Percentiles rank a stretch among this genome's conserved stretches.
phyloP scores from a whole-genome alignment of 2,329 filamentous ascomycete genomes.

The Colletotrichum chlorophyti region DNA sequence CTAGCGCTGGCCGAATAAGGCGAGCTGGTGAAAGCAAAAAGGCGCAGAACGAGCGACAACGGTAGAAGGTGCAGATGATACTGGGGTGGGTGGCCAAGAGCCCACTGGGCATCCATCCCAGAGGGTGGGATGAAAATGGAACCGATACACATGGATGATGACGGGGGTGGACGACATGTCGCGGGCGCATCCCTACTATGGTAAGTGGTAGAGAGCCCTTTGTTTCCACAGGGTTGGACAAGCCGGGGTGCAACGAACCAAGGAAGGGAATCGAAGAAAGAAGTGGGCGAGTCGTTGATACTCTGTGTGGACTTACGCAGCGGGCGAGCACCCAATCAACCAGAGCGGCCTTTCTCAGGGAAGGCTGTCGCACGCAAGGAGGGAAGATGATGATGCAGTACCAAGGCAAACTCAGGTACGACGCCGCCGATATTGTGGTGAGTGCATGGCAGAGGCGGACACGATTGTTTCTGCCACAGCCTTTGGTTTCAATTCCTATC shows the following conservation, averaged over 20 bases:
- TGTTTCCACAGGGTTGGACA: slow-evolving; percentile 28
- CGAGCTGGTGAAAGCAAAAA: background rate
- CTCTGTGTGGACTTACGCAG: slow-evolving; percentile 8
- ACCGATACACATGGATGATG: slow-evolving; percentile 23
- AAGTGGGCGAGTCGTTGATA: slow-evolving; percentile 19
- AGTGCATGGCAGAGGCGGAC: too few species aligned
- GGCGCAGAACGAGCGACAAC: background rate
- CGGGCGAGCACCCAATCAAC: background rate
- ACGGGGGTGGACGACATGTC: slow-evolving; percentile 27
- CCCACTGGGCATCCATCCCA: slow-evolving; percentile 13
- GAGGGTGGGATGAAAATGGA: slow-evolving; percentile 27
- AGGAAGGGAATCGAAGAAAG: slow-evolving; percentile 27
- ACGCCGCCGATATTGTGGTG: too few species aligned
- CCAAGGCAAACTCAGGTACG: too few species aligned
- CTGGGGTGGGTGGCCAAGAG: slow-evolving; percentile 24
- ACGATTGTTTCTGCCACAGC: too few species aligned
- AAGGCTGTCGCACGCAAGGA: too few species aligned
- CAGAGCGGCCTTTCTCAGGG: too few species aligned
- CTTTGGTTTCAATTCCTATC: too few species aligned
- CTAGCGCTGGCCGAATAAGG: background rate
- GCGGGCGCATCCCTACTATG: slow-evolving; percentile 27
- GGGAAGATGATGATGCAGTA: too few species aligned
- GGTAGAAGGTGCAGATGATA: slow-evolving; percentile 19
- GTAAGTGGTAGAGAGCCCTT: slow-evolving; percentile 21
- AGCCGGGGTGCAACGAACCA: slow-evolving; percentile 26